Base-by-base conservation (phyloP, 2,329 filamentous ascomycete genomes). In the Cytospora piceae region DNA sequence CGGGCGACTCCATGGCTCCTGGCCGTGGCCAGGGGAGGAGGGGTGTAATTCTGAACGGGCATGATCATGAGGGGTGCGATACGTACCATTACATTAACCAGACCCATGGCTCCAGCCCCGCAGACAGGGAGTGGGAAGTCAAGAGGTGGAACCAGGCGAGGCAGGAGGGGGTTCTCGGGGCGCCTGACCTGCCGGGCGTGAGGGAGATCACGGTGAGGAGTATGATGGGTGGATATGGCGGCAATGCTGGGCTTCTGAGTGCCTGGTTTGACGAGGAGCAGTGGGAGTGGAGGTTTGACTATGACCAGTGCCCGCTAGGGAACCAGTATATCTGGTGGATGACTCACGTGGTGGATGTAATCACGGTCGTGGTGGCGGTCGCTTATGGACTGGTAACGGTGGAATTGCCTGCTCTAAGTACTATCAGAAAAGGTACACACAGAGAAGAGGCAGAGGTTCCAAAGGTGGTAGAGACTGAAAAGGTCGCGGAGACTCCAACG, bases 151-250 rank as follows among this genome's bases (percentile, higher is more conserved):
- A 71, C 0, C 77, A 83, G 53, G 83, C 83, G 1, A 73, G 76
- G 14, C 69, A 72, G 6, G 74, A 75, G 15, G 75, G 76, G 67
- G 68, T 88, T 27, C 73, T 80, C 1, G 78, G 76, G 9, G 74
- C 76, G 2, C 71, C 77, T 2, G 80, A 77, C 5, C 71, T 85
- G 3, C 86, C 90, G 0, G 90, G 90, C 0, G 81, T 97, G 7
- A 84, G 94, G 32, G 95, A 99, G 78, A 87, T 98, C 69, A 99
- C 95, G 0, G 91, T 99, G 2, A 88, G 94, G 66, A 97, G 93
- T 77, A 98, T 99, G 93, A 99, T 99, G 95, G 95, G 95, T 64
- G 91, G 92, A 64, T 99, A 91, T 77, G 90, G 88, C n/a, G 95
- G 95, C 24, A 95, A 97, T 74, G 93, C 93, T 0, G 95, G 93